Conservation (phyloP, 306 rosid species). For the Erythrophleum fordii region DNA sequence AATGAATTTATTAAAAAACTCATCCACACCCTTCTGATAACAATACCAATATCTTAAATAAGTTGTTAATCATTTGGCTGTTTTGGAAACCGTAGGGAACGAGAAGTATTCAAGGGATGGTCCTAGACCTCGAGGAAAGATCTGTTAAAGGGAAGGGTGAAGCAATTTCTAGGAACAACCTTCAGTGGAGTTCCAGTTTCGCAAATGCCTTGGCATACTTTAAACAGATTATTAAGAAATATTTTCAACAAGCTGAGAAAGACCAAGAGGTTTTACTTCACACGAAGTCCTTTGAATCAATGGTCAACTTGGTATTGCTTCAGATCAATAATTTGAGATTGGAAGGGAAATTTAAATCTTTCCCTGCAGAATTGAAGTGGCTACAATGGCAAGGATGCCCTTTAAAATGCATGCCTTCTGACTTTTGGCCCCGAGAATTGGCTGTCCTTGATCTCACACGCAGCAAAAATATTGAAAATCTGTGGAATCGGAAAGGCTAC, state of each 20-base stretch:
- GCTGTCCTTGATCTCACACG: slow-evolving; percentile 67
- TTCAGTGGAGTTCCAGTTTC: slow-evolving; percentile 25
- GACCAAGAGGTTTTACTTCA: slow-evolving; percentile 31
- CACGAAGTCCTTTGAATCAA: slow-evolving; percentile 48
- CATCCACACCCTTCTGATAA: not conserved
- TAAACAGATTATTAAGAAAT: slow-evolving; percentile 22
- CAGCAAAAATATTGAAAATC: slow-evolving; percentile 35
- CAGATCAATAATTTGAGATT: slow-evolving; percentile 58
- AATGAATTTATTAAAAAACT: no score
- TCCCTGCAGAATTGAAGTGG: slow-evolving; percentile 69
- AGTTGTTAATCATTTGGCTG: not conserved
- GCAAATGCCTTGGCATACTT: slow-evolving; percentile 14
- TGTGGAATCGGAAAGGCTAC: slow-evolving; percentile 37
- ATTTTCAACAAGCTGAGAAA: slow-evolving; percentile 40
- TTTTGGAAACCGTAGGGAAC: slow-evolving; percentile 46
- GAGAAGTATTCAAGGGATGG: slow-evolving; percentile 50
- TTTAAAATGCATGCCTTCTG: slow-evolving; percentile 46
- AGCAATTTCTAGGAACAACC: slow-evolving; percentile 31
- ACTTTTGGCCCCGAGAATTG: slow-evolving; percentile 51
- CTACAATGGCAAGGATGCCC: slow-evolving; percentile 74
- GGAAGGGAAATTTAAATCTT: slow-evolving; percentile 45
- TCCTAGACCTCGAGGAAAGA: slow-evolving; percentile 49
- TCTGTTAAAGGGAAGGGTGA: slow-evolving; percentile 13
- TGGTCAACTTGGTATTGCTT: slow-evolving; percentile 58
- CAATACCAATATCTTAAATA: not conserved